These are phyloP conservation scores for Xylariaceae sp. DNA, from an alignment of 2,329 filamentous ascomycete species.

Conservation along the genomic window DNA sequence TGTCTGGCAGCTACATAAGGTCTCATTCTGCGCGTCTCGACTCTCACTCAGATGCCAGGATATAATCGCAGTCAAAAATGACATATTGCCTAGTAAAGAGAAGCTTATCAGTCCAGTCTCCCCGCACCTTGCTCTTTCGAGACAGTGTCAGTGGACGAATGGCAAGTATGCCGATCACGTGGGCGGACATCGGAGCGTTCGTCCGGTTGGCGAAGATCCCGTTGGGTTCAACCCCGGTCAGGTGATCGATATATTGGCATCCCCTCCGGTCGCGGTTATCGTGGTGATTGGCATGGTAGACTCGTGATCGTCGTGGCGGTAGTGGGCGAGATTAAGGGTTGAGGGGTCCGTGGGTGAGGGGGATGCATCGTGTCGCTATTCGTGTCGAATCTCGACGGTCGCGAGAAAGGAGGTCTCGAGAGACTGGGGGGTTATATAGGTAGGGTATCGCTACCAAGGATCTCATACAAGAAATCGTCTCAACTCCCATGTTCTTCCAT, in stretches of 20 bases:
- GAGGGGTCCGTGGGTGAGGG: no score
- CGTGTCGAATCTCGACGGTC: no score
- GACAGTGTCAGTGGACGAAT: background rate
- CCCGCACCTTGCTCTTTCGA: no score
- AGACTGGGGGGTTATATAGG: background rate
- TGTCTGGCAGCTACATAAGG: no score
- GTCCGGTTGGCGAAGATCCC: background rate
- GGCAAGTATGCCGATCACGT: slow-evolving; percentile 17
- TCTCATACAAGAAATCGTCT: background rate
- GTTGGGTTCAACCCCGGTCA: slow-evolving; percentile 11
- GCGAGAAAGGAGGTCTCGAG: no score
- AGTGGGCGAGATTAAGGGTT: background rate
- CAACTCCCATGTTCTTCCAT: background rate
- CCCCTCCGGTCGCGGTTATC: background rate
- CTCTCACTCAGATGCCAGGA: no score
- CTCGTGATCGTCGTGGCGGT: background rate
- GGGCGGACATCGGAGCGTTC: slow-evolving; percentile 17
- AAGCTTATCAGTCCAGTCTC: no score
- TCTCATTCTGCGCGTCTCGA: no score
- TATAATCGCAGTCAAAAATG: no score
- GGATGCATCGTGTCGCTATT: no score
- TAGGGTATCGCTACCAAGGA: background rate
- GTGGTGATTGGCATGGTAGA: background rate
- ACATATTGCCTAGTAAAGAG: no score
- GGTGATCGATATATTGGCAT: slow-evolving; percentile 14